Evolutionary conservation across 345 rosid species (phyloP).

Genomic region (Brassica rapa): DNA sequence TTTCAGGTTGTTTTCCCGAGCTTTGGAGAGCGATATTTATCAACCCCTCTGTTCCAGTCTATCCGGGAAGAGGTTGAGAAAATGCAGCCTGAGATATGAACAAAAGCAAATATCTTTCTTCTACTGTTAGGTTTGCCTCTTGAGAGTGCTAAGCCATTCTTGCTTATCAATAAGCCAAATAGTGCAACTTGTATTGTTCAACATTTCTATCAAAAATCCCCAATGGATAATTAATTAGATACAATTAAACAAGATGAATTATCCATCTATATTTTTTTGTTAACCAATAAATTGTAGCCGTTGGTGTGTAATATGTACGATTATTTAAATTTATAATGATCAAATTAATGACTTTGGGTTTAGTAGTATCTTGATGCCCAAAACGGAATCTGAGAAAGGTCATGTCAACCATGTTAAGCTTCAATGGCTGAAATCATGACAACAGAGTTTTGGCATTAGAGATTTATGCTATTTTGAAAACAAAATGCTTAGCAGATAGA

Average conservation of each 20-base stretch:
- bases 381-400: too few species aligned
- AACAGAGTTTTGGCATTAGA: too few species aligned
- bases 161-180: constrained; percentile 21
- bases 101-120: constrained; percentile 2
- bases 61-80: constrained; percentile 89
- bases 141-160: constrained; percentile 9
- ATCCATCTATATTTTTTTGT: background rate
- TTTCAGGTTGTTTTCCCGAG: constrained; percentile 92
- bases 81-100: constrained; percentile 71
- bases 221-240: background rate
- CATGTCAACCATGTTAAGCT: too few species aligned
- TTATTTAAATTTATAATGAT: background rate
- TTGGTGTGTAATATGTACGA: background rate
- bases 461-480: too few species aligned
- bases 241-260: background rate
- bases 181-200: constrained; percentile 6
- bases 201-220: background rate
- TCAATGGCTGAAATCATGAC: too few species aligned
- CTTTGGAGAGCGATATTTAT: constrained; percentile 89
- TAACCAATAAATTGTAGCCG: background rate
- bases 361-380: too few species aligned
- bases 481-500: too few species aligned
- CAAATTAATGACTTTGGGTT: background rate
- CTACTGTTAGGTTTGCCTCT: background rate
- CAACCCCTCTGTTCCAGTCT: constrained; percentile 85